Evolutionary conservation across 139 green algal species (phyloP).

Genomic region (Coccomyxa sp.): DNA sequence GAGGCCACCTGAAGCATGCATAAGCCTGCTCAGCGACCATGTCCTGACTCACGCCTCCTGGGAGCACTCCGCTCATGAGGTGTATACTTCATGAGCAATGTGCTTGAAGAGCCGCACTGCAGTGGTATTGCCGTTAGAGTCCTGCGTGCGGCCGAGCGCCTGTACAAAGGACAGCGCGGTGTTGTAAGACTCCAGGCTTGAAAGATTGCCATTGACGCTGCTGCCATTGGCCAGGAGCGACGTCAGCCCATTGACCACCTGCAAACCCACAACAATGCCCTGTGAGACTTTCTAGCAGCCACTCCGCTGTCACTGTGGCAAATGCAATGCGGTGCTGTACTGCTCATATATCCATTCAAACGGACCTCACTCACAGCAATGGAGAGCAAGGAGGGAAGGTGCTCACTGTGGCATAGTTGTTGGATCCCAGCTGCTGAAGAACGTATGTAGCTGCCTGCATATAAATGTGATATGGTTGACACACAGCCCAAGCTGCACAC

Average conservation of each 20-base stretch:
- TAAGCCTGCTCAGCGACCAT: not conserved
- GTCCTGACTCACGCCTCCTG: not conserved
- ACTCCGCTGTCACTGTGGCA: not conserved
- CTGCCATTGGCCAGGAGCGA: not conserved
- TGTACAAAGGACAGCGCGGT: not conserved
- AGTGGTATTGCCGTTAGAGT: not conserved
- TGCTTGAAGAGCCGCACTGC: not conserved
- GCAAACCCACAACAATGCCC: not conserved
- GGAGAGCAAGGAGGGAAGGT: not conserved
- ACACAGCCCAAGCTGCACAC: too few species aligned
- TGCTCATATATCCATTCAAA: not conserved
- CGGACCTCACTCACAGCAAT: not conserved
- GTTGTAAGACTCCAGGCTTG: not conserved
- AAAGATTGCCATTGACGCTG: not conserved
- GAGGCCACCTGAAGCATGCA: not conserved
- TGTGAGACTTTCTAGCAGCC: not conserved
- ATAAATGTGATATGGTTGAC: too few species aligned
- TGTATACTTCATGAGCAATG: not conserved
- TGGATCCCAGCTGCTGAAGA: not conserved
- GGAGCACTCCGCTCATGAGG: not conserved
- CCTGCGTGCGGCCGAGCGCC: not conserved
- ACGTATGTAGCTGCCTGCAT: not conserved
- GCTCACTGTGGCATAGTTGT: not conserved
- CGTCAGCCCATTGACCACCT: not conserved
- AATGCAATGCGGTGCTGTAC: not conserved